A percentile compares a stretch with the other conserved stretches of the same genome.
Conservation (phyloP, 1,284 basidiomycete genomes). For the Moesziomyces aphidis region DNA sequence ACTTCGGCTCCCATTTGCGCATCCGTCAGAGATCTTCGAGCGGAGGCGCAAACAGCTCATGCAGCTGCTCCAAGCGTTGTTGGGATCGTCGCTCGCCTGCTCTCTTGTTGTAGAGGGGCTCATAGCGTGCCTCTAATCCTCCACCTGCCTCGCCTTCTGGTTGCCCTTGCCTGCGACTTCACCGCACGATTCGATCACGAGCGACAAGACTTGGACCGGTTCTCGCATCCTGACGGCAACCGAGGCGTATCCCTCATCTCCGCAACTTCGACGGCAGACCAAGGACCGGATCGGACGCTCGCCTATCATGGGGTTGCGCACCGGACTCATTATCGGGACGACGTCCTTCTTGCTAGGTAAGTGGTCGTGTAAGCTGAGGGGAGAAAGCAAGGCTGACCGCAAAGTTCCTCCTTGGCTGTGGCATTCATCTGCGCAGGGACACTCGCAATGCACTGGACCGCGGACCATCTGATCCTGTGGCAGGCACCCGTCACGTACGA, state of each 20-base stretch:
- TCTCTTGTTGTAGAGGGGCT: not conserved
- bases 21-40: not conserved
- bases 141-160: not conserved
- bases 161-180: too few species aligned
- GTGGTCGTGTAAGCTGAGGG: not conserved
- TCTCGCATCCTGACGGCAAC: too few species aligned
- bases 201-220: too few species aligned
- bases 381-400: not conserved
- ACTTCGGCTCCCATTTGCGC: not conserved
- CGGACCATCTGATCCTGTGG: conserved; percentile 66
- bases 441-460: conserved; percentile 65
- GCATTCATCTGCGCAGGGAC: conserved; percentile 39
- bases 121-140: not conserved
- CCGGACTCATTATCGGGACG: conserved; percentile 48
- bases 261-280: too few species aligned
- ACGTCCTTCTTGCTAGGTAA: conserved; percentile 64
- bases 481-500: conserved; percentile 57
- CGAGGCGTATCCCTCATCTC: too few species aligned
- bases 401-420: not conserved
- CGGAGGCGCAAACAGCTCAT: not conserved
- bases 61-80: not conserved
- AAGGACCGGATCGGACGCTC: not conserved
- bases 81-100: not conserved
- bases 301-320: conserved; percentile 47
- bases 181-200: too few species aligned